phyloP scores from a whole-genome alignment of 2,329 filamentous ascomycete species.

The Fusarium bulbicola region DNA sequence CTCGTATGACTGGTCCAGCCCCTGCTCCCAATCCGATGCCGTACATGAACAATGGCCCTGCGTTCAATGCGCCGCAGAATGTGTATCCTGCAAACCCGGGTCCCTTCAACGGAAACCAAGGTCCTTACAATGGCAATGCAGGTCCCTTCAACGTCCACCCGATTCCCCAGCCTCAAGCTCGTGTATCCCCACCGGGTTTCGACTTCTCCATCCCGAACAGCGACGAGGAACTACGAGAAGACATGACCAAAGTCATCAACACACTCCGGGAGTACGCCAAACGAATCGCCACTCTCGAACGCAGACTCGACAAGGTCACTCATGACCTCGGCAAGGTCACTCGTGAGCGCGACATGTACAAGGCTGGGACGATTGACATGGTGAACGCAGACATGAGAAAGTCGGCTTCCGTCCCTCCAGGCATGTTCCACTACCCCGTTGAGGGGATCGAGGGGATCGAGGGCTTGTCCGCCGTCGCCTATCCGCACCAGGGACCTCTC shows the following conservation, averaged over 20 bases:
- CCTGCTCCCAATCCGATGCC: background rate
- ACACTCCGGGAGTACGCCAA: background rate
- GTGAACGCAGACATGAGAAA: background rate
- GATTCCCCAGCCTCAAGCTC: background rate
- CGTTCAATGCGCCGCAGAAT: background rate
- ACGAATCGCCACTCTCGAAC: background rate
- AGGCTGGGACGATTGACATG: background rate
- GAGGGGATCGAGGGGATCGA: slow-evolving; percentile 10
- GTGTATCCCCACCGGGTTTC: background rate
- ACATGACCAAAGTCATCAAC: background rate
- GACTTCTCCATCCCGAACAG: background rate
- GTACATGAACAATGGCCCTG: background rate
- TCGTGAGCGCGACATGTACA: background rate
- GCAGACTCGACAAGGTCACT: background rate
- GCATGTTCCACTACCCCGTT: background rate
- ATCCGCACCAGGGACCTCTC: background rate
- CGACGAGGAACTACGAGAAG: background rate
- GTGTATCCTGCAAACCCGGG: background rate
- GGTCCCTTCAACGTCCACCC: background rate
- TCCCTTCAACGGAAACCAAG: background rate
- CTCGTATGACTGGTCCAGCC: background rate
- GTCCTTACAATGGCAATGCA: background rate
- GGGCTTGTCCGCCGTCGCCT: background rate
- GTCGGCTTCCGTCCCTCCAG: background rate
- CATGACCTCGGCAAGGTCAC: background rate